Percentiles rank a stretch among this genome's conserved stretches.
Evolutionary conservation across 306 rosid genomes (phyloP).

Genomic region (Trichosanthes cucumerina): DNA sequence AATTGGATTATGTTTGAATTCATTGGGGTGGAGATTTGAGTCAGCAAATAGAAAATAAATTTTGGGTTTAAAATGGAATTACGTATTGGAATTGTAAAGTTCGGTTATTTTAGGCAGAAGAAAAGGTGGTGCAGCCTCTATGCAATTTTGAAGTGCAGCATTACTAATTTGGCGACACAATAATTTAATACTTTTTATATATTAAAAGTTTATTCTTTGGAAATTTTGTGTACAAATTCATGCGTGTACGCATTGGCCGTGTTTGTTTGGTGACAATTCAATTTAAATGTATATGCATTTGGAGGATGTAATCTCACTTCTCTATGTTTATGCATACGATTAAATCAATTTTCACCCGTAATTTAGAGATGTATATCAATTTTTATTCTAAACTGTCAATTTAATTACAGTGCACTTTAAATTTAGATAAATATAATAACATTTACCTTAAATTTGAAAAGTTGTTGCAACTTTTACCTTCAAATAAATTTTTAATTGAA

Average conservation of each 20-base stretch:
- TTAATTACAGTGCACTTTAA: too few relatives aligned
- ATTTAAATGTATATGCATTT: not conserved
- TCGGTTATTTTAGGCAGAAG: slow-evolving; percentile 14
- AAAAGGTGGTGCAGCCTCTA: not conserved
- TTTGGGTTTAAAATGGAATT: not conserved
- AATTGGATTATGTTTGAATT: not conserved
- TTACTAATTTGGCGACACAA: not conserved
- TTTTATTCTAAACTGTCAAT: not conserved
- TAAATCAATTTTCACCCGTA: too few relatives aligned
- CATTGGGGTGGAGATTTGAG: not conserved
- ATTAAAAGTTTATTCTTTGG: not conserved
- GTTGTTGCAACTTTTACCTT: too few relatives aligned
- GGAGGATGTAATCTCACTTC: too few relatives aligned
- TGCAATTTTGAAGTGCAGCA: not conserved
- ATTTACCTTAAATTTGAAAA: too few relatives aligned
- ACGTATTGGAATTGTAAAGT: slow-evolving; percentile 14
- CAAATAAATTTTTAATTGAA: too few relatives aligned
- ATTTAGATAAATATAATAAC: too few relatives aligned
- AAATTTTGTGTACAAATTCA: not conserved
- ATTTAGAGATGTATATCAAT: not conserved
- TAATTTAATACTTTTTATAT: not conserved
- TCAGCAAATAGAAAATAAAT: not conserved
- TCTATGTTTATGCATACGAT: too few relatives aligned
- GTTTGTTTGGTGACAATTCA: not conserved
- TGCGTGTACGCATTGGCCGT: slow-evolving; percentile 1